phyloP scores from a whole-genome alignment of 257 asterid species.

The Avicennia marina region DNA sequence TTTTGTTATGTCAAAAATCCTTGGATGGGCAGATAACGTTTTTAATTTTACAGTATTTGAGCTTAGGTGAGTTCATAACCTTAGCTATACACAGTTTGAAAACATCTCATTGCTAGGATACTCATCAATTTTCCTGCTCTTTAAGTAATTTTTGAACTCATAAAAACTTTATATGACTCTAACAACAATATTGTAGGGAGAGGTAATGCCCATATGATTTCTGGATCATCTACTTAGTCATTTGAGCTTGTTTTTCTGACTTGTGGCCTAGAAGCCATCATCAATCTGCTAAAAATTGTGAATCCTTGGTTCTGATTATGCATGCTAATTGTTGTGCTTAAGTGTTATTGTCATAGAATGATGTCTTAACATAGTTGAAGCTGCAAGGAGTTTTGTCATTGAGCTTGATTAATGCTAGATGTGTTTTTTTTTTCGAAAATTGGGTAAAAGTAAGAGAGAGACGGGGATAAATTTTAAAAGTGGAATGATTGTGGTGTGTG shows the following conservation, averaged over 20 bases:
- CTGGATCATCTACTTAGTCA: neutral
- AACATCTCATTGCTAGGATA: neutral
- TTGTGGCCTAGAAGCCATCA: neutral
- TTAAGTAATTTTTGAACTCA: neutral
- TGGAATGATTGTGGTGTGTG: no score
- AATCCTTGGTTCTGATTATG: neutral
- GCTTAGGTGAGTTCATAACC: neutral
- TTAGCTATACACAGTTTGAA: neutral
- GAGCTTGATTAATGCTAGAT: no score
- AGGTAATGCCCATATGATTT: neutral
- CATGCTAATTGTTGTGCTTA: neutral
- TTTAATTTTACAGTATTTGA: neutral
- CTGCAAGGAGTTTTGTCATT: neutral
- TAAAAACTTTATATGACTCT: neutral
- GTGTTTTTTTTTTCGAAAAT: no score
- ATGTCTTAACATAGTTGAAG: constrained; percentile 1
- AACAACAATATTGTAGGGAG: neutral
- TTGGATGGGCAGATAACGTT: neutral
- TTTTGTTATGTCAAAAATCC: neutral
- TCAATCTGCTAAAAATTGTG: neutral
- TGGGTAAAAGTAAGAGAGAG: no score
- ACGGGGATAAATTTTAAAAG: no score
- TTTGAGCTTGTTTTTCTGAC: neutral
- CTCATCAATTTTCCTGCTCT: neutral
- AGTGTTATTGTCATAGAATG: neutral